Base-by-base conservation (phyloP, 768 basidiomycete species). In the Clavulina sp. region DNA sequence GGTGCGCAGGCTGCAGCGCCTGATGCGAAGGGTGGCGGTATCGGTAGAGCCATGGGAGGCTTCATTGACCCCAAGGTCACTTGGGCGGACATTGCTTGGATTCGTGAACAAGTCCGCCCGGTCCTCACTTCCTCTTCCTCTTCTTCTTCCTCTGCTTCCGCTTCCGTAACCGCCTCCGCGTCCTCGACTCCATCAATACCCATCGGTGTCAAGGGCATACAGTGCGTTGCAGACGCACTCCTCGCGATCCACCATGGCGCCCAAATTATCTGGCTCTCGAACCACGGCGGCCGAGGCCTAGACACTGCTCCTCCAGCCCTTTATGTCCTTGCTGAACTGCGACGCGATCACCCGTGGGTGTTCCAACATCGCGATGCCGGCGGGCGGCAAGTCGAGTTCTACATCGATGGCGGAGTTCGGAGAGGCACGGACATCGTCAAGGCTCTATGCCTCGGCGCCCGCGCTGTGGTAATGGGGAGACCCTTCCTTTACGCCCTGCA, bases 401-500 rank as follows among this genome's bases (percentile, higher is more conserved):
- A 87, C 60, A 78, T 93, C 41, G 89, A 95, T 59, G 89, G 89
- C 64, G 84, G 84, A 13, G 67, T 85, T 24, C 70, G 72, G 46
- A 74, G 88, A 46, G 88, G 88, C 16, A 89, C 86, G 53, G 89
- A 92, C 66, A 79, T 91, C 16, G 66, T 95, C 46, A 95, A 93
- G 64, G 89, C 89, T 0, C 66, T 93, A 6, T 92, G 87, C 61
- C 70, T 95, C 5, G 66, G 66, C 5, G 66, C 64, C 2, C 64
- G 62, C 28, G 66, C 62, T 16, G 65, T 65, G 1, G 64, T 63
- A 2, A 51, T 66, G 48, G 65, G 66, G 40, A 48, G 66, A 50
- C 66, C 66, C 4, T 63, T 67, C 58, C 58, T 67, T 55, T 68
- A 66, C 50, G 58, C 61, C 7, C 32, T 49, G 46, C 4, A 56